phyloP scores from a whole-genome alignment of 345 rosid species.

The Conringia planisiliqua region DNA sequence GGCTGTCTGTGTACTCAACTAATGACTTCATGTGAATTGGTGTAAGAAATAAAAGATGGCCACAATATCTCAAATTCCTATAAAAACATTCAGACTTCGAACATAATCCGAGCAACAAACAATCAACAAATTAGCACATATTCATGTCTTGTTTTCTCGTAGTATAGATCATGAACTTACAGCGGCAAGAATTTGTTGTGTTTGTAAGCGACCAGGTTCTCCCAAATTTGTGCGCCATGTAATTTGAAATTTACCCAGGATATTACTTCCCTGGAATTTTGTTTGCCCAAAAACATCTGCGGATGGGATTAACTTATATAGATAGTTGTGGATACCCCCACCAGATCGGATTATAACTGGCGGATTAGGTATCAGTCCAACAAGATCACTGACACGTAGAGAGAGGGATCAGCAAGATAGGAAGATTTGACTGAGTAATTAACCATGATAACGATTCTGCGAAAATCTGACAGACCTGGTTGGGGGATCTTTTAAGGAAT shows the following conservation, averaged over 20 bases:
- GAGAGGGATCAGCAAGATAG: background rate
- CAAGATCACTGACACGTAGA: constrained; percentile 33
- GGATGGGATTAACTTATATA: constrained; percentile 59
- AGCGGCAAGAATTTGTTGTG: constrained; percentile 90
- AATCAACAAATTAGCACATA: background rate
- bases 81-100: background rate
- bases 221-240: constrained; percentile 97
- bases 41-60: background rate
- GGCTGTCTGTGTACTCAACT: background rate
- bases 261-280: constrained; percentile 62
- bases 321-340: constrained; percentile 89
- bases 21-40: background rate
- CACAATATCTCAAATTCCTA: constrained; percentile 3
- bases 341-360: constrained; percentile 82
- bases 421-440: background rate
- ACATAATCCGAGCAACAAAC: background rate
- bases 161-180: constrained; percentile 46
- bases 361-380: constrained; percentile 54
- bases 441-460: background rate
- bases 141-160: background rate
- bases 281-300: constrained; percentile 44
- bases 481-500: constrained; percentile 33
- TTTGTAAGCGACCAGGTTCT: constrained; percentile 96
- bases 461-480: constrained; percentile 42
- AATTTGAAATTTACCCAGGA: constrained; percentile 94